These are phyloP conservation scores for Ogataea paraovalis DNA, from an alignment of 805 yeast genomes.

Conservation along the genomic window DNA sequence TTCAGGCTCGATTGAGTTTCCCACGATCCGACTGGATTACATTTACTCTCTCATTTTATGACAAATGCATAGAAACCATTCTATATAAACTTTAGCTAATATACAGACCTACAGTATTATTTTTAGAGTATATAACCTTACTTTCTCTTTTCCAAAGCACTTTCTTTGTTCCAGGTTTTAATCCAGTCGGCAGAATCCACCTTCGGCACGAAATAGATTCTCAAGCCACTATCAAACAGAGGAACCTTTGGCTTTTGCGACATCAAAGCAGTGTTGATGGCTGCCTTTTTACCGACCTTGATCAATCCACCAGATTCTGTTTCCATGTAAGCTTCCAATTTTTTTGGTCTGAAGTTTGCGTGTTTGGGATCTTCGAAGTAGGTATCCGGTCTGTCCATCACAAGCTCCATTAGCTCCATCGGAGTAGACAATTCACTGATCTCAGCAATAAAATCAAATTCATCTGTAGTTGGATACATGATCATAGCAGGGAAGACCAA, in stretches of 20 bases:
- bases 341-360: conserved; percentile 50
- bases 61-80: too few species aligned
- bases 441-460: conserved; percentile 76
- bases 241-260: conserved; percentile 65
- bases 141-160: conserved; percentile 48
- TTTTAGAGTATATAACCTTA: neutral
- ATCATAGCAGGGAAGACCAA: conserved; percentile 77
- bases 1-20: neutral
- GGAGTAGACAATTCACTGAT: conserved; percentile 72
- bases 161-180: conserved; percentile 56
- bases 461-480: conserved; percentile 78
- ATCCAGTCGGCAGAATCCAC: conserved; percentile 63
- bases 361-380: conserved; percentile 68
- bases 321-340: conserved; percentile 74
- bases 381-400: conserved; percentile 62
- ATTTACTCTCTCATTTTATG: too few species aligned
- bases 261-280: conserved; percentile 61
- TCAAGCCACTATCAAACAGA: conserved; percentile 66
- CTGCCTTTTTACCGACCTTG: conserved; percentile 74
- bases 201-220: conserved; percentile 79
- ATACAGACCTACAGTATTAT: too few species aligned
- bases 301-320: conserved; percentile 80
- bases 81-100: neutral
- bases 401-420: conserved; percentile 52
- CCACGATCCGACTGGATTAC: neutral